Conservation (phyloP, 345 rosid species). For the Capsella bursapastoris region DNA sequence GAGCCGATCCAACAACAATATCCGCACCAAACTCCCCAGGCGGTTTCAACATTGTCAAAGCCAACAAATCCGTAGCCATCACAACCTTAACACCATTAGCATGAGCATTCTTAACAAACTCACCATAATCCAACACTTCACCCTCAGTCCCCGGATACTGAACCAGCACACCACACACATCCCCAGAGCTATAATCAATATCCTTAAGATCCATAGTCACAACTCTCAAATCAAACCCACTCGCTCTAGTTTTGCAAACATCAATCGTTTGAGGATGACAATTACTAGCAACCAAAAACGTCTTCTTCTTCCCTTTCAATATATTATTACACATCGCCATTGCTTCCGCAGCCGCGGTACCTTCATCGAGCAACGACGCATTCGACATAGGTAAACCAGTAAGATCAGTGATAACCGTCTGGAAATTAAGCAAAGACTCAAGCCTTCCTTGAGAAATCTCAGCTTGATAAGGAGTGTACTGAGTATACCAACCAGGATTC, state of each 20-base stretch:
- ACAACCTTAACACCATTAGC: slow-evolving; percentile 89
- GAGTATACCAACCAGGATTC: slow-evolving; percentile 97
- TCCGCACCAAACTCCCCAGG: slow-evolving; percentile 89
- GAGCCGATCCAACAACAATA: slow-evolving; percentile 89
- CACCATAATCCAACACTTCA: slow-evolving; percentile 79
- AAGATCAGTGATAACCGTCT: slow-evolving; percentile 81
- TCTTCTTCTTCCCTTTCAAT: slow-evolving; percentile 82
- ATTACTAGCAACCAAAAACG: slow-evolving; percentile 72
- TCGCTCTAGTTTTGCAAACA: slow-evolving; percentile 81
- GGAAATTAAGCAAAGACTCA: slow-evolving; percentile 83
- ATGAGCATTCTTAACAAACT: slow-evolving; percentile 81
- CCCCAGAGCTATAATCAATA: slow-evolving; percentile 70
- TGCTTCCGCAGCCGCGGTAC: slow-evolving; percentile 95
- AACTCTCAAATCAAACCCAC: slow-evolving; percentile 73
- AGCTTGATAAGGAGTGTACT: slow-evolving; percentile 94
- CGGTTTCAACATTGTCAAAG: slow-evolving; percentile 84
- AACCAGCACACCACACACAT: slow-evolving; percentile 87
- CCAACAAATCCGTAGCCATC: slow-evolving; percentile 86
- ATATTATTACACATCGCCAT: slow-evolving; percentile 96
- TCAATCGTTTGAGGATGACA: slow-evolving; percentile 93
- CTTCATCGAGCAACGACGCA: slow-evolving; percentile 93
- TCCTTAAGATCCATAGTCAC: slow-evolving; percentile 70
- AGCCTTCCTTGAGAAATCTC: slow-evolving; percentile 91
- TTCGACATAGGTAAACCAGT: slow-evolving; percentile 91
- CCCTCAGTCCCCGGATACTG: slow-evolving; percentile 95